A percentile compares a stretch with the other conserved stretches of the same genome.
Evolutionary conservation across 495 filamentous ascomycete genomes (phyloP).

Genomic region (Aspergillus leporis): DNA sequence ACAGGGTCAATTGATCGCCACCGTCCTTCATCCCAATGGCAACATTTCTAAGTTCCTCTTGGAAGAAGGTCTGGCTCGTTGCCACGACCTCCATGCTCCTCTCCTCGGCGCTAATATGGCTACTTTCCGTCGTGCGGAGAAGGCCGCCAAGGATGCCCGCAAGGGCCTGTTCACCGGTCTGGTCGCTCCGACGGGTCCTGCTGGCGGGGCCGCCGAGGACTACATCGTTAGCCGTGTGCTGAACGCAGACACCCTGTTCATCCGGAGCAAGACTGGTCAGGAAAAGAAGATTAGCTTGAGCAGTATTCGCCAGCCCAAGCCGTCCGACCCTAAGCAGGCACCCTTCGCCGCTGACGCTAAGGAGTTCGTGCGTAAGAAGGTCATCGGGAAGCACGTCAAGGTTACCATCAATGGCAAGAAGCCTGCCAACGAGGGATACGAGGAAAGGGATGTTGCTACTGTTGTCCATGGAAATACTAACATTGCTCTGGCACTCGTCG

Average conservation of each 20-base stretch:
- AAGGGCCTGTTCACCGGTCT: constrained; percentile 77
- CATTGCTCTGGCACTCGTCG: constrained; percentile 77
- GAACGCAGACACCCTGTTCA: constrained; percentile 84
- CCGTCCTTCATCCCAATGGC: constrained; percentile 81
- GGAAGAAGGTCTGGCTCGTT: constrained; percentile 83
- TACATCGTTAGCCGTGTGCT: constrained; percentile 81
- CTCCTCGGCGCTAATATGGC: constrained; percentile 87
- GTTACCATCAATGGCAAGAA: constrained; percentile 87
- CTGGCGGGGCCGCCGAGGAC: constrained; percentile 62
- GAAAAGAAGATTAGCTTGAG: constrained; percentile 92
- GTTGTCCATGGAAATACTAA: constrained; percentile 83
- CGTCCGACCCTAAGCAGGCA: constrained; percentile 74
- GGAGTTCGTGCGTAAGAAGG: constrained; percentile 88
- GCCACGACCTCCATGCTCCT: constrained; percentile 90
- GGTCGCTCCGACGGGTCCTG: constrained; percentile 58
- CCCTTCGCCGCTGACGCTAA: constrained; percentile 92
- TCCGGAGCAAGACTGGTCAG: constrained; percentile 75
- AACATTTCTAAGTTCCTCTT: constrained; percentile 89
- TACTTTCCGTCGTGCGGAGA: constrained; percentile 81
- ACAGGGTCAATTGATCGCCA: constrained; percentile 78
- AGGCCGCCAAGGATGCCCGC: constrained; percentile 71
- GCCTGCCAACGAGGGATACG: constrained; percentile 84
- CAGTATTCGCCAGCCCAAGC: constrained; percentile 89
- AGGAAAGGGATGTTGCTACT: constrained; percentile 92
- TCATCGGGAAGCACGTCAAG: constrained; percentile 94